These are phyloP conservation scores for Skeletonema grethae DNA, from an alignment of 108 stramenopile genomes.

Conservation along the genomic window DNA sequence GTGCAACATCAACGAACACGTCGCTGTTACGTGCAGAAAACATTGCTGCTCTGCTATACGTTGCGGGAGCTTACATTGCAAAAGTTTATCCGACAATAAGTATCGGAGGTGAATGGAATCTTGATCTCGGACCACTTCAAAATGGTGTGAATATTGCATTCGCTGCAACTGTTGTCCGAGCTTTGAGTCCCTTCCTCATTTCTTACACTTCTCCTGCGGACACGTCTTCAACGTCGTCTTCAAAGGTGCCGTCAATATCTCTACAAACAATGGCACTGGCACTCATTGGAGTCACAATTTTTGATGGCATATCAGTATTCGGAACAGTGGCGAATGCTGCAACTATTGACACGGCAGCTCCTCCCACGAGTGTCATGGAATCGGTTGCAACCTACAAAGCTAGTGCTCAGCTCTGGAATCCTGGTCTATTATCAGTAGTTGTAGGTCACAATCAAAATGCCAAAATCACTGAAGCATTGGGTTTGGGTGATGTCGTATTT, in stretches of 20 bases:
- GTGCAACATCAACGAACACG: neutral
- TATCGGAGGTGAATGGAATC: neutral
- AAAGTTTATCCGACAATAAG: slow-evolving; percentile 31
- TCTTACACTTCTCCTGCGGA: neutral
- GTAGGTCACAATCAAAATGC: slow-evolving; percentile 21
- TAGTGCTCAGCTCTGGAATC: slow-evolving; percentile 37
- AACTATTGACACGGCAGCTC: neutral
- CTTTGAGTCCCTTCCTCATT: slow-evolving; percentile 36
- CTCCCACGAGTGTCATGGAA: slow-evolving; percentile 4
- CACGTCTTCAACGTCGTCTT: slow-evolving; percentile 26
- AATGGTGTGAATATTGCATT: slow-evolving; percentile 62
- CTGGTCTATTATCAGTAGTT: slow-evolving; percentile 52
- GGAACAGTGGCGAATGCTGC: slow-evolving; percentile 39
- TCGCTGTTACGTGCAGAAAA: slow-evolving; percentile 18
- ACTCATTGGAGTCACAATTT: slow-evolving; percentile 24
- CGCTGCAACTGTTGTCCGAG: slow-evolving; percentile 55
- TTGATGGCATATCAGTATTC: slow-evolving; percentile 33
- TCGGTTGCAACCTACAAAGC: neutral
- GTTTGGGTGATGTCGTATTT: slow-evolving; percentile 64
- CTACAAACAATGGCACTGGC: slow-evolving; percentile 29
- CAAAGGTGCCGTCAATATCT: slow-evolving; percentile 11
- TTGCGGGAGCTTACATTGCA: slow-evolving; percentile 28
- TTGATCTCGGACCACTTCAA: slow-evolving; percentile 53
- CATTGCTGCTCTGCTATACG: slow-evolving; percentile 22
- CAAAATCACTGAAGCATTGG: slow-evolving; percentile 48